These are phyloP conservation scores for Moringa oleifera DNA, from an alignment of 345 rosid genomes.

Conservation along the genomic window DNA sequence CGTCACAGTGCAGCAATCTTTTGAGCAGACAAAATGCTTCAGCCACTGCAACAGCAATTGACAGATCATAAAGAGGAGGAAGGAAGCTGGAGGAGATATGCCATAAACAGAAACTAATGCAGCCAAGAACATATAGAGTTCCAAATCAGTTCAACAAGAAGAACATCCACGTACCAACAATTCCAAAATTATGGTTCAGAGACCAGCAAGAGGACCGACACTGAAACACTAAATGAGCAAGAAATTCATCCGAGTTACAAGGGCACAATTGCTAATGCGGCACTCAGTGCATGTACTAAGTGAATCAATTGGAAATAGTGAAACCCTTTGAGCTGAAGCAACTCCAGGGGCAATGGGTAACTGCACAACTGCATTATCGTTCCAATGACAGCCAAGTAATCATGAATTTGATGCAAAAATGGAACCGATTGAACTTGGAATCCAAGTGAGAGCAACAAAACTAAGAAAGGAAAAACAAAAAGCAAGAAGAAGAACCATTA, in stretches of 20 bases:
- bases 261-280: too few species aligned
- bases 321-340: not conserved
- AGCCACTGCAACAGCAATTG: constrained; percentile 2
- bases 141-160: constrained; percentile 1
- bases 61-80: not conserved
- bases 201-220: not conserved
- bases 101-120: not conserved
- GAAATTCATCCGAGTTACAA: not conserved
- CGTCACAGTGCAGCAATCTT: constrained; percentile 23
- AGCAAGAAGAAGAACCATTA: not conserved
- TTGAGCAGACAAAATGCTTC: constrained; percentile 18
- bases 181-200: constrained; percentile 4
- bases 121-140: not conserved
- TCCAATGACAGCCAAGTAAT: not conserved
- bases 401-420: too few species aligned
- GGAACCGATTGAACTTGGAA: too few species aligned
- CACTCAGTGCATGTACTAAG: too few species aligned
- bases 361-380: not conserved
- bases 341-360: not conserved
- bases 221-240: constrained; percentile 9
- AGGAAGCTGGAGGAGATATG: not conserved
- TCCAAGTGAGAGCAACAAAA: not conserved
- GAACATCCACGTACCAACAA: constrained; percentile 3
- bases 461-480: not conserved
- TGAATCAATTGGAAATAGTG: too few species aligned